Percentiles rank a stretch among this genome's conserved stretches.
Conservation (phyloP, 495 filamentous ascomycete species). For the Hypoxylon lenormandii region DNA sequence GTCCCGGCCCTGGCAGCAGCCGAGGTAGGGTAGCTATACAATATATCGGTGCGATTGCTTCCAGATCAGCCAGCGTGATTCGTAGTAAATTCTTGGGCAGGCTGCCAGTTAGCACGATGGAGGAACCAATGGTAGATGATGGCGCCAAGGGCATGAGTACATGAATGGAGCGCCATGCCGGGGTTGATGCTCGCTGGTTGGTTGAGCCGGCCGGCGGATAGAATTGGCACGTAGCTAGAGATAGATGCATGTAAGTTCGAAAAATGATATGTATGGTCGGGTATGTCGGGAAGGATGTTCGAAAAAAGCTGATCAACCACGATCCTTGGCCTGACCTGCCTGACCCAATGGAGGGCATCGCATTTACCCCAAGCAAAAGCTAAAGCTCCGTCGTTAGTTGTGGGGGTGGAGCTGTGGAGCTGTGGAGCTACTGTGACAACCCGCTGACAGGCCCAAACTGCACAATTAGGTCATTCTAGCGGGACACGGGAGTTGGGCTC, state of each 20-base stretch:
- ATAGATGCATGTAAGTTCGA: no score
- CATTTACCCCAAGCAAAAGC: slow-evolving; percentile 25
- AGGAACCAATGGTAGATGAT: slow-evolving; percentile 28
- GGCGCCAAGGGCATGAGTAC: slow-evolving; percentile 8
- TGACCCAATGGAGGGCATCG: slow-evolving; percentile 28
- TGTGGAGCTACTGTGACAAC: slow-evolving; percentile 2
- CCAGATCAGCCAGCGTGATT: slow-evolving; percentile 17
- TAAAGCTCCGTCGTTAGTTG: slow-evolving; percentile 15
- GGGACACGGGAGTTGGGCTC: slow-evolving; percentile 7
- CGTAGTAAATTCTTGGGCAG: neutral
- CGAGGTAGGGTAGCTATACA: slow-evolving; percentile 27
- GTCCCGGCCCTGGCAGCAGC: slow-evolving; percentile 30
- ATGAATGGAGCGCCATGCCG: slow-evolving; percentile 10
- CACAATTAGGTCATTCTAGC: slow-evolving; percentile 34
- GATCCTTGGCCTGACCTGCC: slow-evolving; percentile 6
- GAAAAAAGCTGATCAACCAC: slow-evolving; percentile 23
- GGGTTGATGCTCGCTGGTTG: slow-evolving; percentile 13
- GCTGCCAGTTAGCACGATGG: neutral
- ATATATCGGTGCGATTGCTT: slow-evolving; percentile 24
- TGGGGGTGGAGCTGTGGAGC: slow-evolving; percentile 41
- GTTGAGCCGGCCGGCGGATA: slow-evolving; percentile 19
- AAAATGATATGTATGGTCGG: slow-evolving; percentile 14
- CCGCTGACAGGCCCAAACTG: slow-evolving; percentile 2
- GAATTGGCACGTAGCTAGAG: slow-evolving; percentile 29
- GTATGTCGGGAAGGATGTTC: slow-evolving; percentile 7